These are phyloP conservation scores for Lipomyces orientalis DNA, from an alignment of 805 yeast species.

Conservation along the genomic window DNA sequence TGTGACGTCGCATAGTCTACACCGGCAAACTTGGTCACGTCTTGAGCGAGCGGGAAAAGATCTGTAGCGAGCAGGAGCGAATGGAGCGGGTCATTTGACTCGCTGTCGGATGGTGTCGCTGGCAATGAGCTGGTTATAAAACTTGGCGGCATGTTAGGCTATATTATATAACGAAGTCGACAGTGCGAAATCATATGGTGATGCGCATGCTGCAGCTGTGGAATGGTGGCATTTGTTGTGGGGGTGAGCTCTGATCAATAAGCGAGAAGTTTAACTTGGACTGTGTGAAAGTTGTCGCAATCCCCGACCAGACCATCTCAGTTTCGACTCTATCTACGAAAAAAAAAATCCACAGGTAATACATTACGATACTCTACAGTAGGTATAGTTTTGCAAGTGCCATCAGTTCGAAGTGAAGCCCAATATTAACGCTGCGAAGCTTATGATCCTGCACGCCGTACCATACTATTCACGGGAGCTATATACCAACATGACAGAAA, in stretches of 20 bases:
- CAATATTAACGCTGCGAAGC: too few species aligned
- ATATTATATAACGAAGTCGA: background rate
- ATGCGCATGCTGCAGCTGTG: background rate
- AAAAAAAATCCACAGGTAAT: background rate
- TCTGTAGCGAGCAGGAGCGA: constrained; percentile 18
- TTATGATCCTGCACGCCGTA: background rate
- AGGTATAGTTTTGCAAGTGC: background rate
- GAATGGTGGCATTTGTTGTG: background rate
- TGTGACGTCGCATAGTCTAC: constrained; percentile 24
- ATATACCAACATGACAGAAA: background rate
- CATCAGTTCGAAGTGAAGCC: background rate
- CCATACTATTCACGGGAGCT: background rate
- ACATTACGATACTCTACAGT: background rate
- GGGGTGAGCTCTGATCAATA: background rate
- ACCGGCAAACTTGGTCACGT: constrained; percentile 30
- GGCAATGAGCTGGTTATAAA: background rate
- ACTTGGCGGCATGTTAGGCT: background rate
- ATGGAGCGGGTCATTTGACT: background rate
- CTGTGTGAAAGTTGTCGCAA: too few species aligned
- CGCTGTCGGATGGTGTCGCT: background rate
- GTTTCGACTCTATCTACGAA: background rate
- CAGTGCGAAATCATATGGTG: background rate
- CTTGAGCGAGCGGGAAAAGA: constrained; percentile 18
- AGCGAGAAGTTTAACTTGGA: background rate
- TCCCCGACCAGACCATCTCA: too few species aligned